phyloP scores from a whole-genome alignment of 2,329 filamentous ascomycete species.

The Colletotrichum sojae region DNA sequence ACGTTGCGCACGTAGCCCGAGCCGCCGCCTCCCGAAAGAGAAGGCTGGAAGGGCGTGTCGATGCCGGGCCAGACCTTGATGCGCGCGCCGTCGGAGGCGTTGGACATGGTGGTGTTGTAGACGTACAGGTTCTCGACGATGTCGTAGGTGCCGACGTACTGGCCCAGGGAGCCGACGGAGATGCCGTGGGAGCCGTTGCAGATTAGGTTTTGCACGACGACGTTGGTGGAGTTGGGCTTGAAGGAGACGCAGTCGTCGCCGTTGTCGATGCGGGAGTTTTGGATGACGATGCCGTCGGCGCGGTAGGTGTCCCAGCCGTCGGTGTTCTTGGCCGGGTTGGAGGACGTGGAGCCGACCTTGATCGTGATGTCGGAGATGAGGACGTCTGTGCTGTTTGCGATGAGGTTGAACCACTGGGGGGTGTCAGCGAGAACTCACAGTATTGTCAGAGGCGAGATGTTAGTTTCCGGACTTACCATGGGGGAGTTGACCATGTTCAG shows the following conservation, averaged over 20 bases:
- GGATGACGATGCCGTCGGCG: constrained; percentile 73
- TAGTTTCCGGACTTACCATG: constrained; percentile 43
- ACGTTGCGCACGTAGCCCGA: constrained; percentile 72
- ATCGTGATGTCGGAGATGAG: constrained; percentile 75
- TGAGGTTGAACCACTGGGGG: constrained; percentile 64
- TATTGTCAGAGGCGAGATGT: too few relatives aligned
- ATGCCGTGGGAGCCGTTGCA: constrained; percentile 82
- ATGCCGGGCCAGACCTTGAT: constrained; percentile 81
- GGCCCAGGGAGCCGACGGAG: constrained; percentile 79
- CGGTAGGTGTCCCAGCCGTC: constrained; percentile 77
- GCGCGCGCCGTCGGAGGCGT: constrained; percentile 75
- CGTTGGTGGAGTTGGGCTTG: constrained; percentile 80
- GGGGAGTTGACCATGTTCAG: constrained; percentile 72
- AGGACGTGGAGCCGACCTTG: constrained; percentile 65
- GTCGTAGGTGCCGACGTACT: constrained; percentile 74
- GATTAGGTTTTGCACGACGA: constrained; percentile 75
- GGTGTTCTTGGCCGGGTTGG: constrained; percentile 74
- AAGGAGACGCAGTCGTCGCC: constrained; percentile 81
- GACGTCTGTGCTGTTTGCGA: constrained; percentile 76
- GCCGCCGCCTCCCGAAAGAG: constrained; percentile 73
- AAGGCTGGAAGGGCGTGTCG: constrained; percentile 61
- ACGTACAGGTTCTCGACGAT: constrained; percentile 79
- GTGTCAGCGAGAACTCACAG: constrained; percentile 13
- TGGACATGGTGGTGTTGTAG: constrained; percentile 71
- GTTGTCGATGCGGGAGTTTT: constrained; percentile 75